Base-by-base conservation (phyloP, 805 yeast species). In the Cyberlindnera americana region DNA sequence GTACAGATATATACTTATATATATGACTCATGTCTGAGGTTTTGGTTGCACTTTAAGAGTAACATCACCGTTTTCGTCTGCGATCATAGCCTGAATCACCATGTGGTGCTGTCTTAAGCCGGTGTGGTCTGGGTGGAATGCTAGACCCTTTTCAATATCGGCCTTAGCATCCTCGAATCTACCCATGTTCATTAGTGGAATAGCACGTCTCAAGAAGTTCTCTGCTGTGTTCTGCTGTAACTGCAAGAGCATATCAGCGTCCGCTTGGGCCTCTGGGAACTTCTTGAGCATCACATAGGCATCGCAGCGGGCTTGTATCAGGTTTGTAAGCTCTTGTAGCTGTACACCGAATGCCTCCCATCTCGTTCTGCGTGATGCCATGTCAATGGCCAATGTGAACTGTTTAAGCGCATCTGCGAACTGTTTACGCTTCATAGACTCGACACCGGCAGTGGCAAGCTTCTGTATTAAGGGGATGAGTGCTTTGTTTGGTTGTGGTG, bases 291-390 rank as follows among this genome's bases (percentile, higher is more conserved):
- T 68, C 54, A 83, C 64, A 49, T 75, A 69, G 0, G 89, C 79
- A 54, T 84, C 95, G 19, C 86, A 74, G 47, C 90, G 70, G 36
- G 84, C 79, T 69, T 80, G 78, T 38, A 84, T 61, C 56, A 83
- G 75, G 49, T 79, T 71, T 30, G 77, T 70, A 35, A 82, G 60
- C 57, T 84, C 93, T 57, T 79, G 84, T 35, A 83, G 59, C 19
- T 85, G 82, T 13, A 82, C 71, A 46, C 78, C 88, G 59, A 84
- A 84, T 5, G 83, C 68, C 55, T 84, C 93, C 65, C 81, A 83
- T 56, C 81, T 80, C 29, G 81, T 74, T 60, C 93, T 72, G 50
- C 82, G 78, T 33, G 69, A 59, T 13, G 83, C 76, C 72, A 82
- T 73, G 39, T 82, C 87, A 25, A 84, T 66, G 4, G 86, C 91